phyloP scores from a whole-genome alignment of 1,139 yeast genomes.

The Scheffersomyces cryptocercus region DNA sequence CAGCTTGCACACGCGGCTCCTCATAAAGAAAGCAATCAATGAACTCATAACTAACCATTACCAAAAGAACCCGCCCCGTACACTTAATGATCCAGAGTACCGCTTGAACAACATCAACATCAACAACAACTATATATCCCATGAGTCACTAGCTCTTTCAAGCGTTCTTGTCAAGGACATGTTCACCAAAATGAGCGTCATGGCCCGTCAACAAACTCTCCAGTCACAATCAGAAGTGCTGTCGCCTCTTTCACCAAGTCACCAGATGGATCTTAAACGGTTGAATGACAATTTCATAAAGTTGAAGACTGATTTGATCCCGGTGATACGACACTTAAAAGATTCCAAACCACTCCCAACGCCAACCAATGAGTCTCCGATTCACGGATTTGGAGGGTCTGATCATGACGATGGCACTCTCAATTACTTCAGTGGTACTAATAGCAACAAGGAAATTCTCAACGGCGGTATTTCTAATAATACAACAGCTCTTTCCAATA shows the following conservation, averaged over 20 bases:
- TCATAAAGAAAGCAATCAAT: conserved; percentile 50
- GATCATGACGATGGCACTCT: background rate
- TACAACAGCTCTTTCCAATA: no score
- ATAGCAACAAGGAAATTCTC: background rate
- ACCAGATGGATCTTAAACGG: conserved; percentile 33
- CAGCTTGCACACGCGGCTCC: conserved; percentile 43
- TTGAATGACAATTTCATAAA: conserved; percentile 51
- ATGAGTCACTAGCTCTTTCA: conserved; percentile 37
- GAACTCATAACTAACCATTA: conserved; percentile 42
- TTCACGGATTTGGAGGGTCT: background rate
- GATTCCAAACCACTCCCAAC: conserved; percentile 61
- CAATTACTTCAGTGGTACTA: background rate
- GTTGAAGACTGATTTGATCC: conserved; percentile 53
- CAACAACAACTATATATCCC: conserved; percentile 33
- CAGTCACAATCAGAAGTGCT: conserved; percentile 14
- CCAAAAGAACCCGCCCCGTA: conserved; percentile 29
- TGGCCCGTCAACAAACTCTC: conserved; percentile 7
- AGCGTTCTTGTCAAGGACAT: conserved; percentile 40
- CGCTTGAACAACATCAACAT: conserved; percentile 29
- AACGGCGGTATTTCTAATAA: no score
- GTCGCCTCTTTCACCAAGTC: conserved; percentile 26
- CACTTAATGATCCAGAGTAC: conserved; percentile 32
- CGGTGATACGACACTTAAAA: conserved; percentile 51
- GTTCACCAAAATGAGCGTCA: conserved; percentile 24
- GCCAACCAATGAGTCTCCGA: conserved; percentile 39